Base-by-base conservation (phyloP, 2,329 filamentous ascomycete genomes). In the Clonostachys byssicola region DNA sequence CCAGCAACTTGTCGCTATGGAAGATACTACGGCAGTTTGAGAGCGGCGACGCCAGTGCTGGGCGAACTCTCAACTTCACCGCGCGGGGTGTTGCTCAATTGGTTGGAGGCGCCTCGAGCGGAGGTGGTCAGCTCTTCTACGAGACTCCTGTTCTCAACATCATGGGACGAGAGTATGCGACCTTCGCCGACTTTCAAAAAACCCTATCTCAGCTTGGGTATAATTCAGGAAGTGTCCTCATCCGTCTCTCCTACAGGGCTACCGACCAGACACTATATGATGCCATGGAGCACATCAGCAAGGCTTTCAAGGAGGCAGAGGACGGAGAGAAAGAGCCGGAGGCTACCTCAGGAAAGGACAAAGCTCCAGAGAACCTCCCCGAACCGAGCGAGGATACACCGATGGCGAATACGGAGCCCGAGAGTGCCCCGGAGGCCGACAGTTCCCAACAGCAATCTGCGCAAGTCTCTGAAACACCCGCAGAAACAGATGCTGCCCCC, bases 11-110 rank as follows among this genome's bases (percentile, higher is more conserved):
- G 35, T 89, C 90, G 16, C 64, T 99, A 66, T 99, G 94, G 94
- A 81, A 90, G 55, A 75, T 97, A 30, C 64, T 99, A 48, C 86
- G 94, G 50, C 89, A 94, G 61, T 95, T 97, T 54, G 94, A 99
- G 67, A 86, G 86, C 52, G 84, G 80, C 34, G 78, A 80, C 20
- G 80, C 80, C n/a, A 82, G 75, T 43, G 74, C 75, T 48, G 77
- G 77, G 9, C 74, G 68, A 46, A 81, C 74, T 47, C 71, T 89
- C 54, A 96, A 96, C 63, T 81, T 99, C 56, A 97, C 94, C 0
- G 90, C 85, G 13, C 78, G 92, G 51, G 90, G 85, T 3, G 76
- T 87, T n/a, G 85, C 90, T 1, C 76, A 81, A 51, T 78, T 77
- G 14, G 71, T 66, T 36, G 73, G 69, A 49, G 80, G 75, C 6